Evolutionary conservation across 1,284 basidiomycete genomes (phyloP), one percentile per base, ranked within the genome.

Genomic region (Marasmius fiardii): DNA sequence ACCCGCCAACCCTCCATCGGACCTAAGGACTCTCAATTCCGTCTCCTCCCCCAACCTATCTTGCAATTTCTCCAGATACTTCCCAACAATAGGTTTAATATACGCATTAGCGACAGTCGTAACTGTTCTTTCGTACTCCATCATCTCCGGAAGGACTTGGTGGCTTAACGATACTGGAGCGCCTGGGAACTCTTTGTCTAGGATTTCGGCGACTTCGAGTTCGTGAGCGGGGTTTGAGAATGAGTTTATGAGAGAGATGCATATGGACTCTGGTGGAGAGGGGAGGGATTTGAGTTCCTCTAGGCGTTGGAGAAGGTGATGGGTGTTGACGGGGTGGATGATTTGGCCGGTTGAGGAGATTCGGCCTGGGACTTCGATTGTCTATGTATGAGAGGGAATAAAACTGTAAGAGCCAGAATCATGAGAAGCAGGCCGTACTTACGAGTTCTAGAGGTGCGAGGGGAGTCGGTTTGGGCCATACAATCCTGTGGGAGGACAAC

Each of bases 101-200:
- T 68, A 68, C 4, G 65, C 61, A 54, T 68, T 67, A 20, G 63
- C 64, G 4, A 68, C 68, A 4, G 67, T 67, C 7, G 68, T 70
- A 3, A 70, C 59, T 5, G 68, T 65, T n/a, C 68, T 59, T 54
- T 70, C 68, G 41, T 68, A 70, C 54, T 69, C 68, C 60, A 65
- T 67, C 31, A 70, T 56, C 51, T 70, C 68, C 3, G 68, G 66
- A 2, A 69, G 55, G 31, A 70, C 58, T 16, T 66, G 61, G 43
- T 58, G 59, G 12, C 63, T 65, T 7, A 69, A 56, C 1, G 66
- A 66, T n/a, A 69, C 48, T 1, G 68, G 68, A 11, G 68, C 43
- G 26, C 60, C 60, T 0, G 68, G 66, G 35, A 70, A 62, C 33
- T 68, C 63, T 54, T 55, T 2, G 68, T 43, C 21, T 66, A 43